These are phyloP conservation scores for Alternaria brassicae DNA, from an alignment of 2,329 filamentous ascomycete genomes.

Conservation along the genomic window DNA sequence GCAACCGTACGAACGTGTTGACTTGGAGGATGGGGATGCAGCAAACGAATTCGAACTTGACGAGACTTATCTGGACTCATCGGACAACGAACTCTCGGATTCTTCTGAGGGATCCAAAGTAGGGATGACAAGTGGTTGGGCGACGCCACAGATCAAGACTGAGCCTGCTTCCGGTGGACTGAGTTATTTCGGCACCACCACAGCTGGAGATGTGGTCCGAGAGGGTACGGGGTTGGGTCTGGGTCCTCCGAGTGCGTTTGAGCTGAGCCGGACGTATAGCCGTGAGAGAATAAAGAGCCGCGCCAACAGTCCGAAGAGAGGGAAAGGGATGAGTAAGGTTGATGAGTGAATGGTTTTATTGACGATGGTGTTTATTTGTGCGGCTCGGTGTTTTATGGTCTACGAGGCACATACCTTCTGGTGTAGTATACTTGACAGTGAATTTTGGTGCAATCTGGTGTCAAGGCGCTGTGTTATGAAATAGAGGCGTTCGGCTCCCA, in stretches of 20 bases:
- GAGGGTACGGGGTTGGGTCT: constrained; percentile 46
- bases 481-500: not conserved
- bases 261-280: constrained; percentile 82
- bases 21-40: constrained; percentile 72
- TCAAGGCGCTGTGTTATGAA: not conserved
- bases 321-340: constrained; percentile 24
- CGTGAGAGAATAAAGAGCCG: constrained; percentile 73
- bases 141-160: constrained; percentile 67
- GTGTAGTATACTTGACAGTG: not conserved
- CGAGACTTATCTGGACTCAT: constrained; percentile 57
- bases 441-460: not conserved
- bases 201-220: constrained; percentile 28
- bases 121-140: constrained; percentile 70
- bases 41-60: constrained; percentile 76
- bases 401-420: not conserved
- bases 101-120: constrained; percentile 63
- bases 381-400: not conserved
- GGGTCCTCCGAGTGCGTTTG: constrained; percentile 43
- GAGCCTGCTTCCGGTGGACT: constrained; percentile 20
- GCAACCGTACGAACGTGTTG: constrained; percentile 75
- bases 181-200: constrained; percentile 29
- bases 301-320: constrained; percentile 57
- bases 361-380: not conserved
- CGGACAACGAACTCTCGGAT: constrained; percentile 67
- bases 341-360: constrained; percentile 24